These are phyloP conservation scores for Tulasnella calospora DNA, from an alignment of 768 basidiomycete genomes.

Conservation along the genomic window DNA sequence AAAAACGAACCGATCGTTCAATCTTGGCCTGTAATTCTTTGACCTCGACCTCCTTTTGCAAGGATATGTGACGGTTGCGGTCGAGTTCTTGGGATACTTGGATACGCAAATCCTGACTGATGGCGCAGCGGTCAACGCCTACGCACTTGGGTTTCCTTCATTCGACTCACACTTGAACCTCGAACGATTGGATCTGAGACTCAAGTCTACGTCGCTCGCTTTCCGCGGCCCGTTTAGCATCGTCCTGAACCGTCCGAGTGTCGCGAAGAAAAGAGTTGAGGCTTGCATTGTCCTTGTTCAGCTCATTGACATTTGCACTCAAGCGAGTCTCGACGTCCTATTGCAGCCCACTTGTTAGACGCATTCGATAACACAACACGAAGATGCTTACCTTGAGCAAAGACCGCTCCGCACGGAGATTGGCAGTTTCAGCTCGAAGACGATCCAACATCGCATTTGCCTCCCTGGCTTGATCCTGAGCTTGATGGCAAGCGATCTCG, in stretches of 20 bases:
- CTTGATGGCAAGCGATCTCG: slow-evolving; percentile 68
- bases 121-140: neutral
- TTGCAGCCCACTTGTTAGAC: neutral
- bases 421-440: slow-evolving; percentile 77
- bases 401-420: slow-evolving; percentile 86
- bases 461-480: slow-evolving; percentile 59
- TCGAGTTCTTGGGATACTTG: slow-evolving; percentile 75
- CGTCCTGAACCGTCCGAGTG: slow-evolving; percentile 85
- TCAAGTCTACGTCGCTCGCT: slow-evolving; percentile 81
- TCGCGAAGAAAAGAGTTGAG: slow-evolving; percentile 83
- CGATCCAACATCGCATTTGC: slow-evolving; percentile 64
- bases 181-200: slow-evolving; percentile 68
- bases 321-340: slow-evolving; percentile 77
- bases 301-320: slow-evolving; percentile 75
- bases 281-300: slow-evolving; percentile 76
- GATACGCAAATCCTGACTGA: slow-evolving; percentile 65
- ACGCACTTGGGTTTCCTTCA: too few relatives aligned
- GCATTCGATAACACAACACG: too few relatives aligned
- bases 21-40: slow-evolving; percentile 69
- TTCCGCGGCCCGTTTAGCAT: slow-evolving; percentile 74
- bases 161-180: slow-evolving; percentile 64
- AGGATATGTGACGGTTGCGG: slow-evolving; percentile 58
- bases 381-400: slow-evolving; percentile 70
- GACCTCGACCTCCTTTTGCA: slow-evolving; percentile 75
- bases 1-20: slow-evolving; percentile 58